These are phyloP conservation scores for Leucogyrophana mollusca DNA, from an alignment of 768 basidiomycete species.

Conservation along the genomic window DNA sequence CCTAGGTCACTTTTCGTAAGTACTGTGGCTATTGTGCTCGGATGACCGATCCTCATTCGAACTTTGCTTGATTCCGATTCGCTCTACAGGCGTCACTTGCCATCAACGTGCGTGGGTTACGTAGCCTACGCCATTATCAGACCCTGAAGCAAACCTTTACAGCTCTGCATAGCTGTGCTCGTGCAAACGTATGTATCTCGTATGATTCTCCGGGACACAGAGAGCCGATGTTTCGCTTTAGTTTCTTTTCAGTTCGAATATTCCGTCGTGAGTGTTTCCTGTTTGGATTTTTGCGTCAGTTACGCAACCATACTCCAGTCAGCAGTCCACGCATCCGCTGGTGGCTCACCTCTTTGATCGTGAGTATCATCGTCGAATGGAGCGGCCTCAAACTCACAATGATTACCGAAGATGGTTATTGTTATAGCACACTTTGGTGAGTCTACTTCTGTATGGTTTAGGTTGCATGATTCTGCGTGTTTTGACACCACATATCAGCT, in stretches of 20 bases:
- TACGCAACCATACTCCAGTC: slow-evolving; percentile 22
- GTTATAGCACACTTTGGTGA: slow-evolving; percentile 42
- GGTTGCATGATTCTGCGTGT: background rate
- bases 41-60: background rate
- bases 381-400: background rate
- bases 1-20: slow-evolving; percentile 11
- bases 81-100: slow-evolving; percentile 1
- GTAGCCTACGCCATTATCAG: too few relatives aligned
- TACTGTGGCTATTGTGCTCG: background rate
- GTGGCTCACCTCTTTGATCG: slow-evolving; percentile 36
- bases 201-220: too few relatives aligned
- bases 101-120: slow-evolving; percentile 7
- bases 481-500: slow-evolving; percentile 15
- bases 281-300: background rate
- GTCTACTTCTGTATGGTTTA: slow-evolving; percentile 24
- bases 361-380: background rate
- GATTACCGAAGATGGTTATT: slow-evolving; percentile 16
- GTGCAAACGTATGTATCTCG: slow-evolving; percentile 46
- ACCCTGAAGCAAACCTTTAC: too few relatives aligned
- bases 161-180: slow-evolving; percentile 42
- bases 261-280: background rate
- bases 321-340: slow-evolving; percentile 29
- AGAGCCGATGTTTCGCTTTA: too few relatives aligned
- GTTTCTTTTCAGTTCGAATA: slow-evolving; percentile 10
- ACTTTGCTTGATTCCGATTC: background rate